Evolutionary conservation across 1,284 basidiomycete species (phyloP).

Genomic region (Trichosporon sp.): DNA sequence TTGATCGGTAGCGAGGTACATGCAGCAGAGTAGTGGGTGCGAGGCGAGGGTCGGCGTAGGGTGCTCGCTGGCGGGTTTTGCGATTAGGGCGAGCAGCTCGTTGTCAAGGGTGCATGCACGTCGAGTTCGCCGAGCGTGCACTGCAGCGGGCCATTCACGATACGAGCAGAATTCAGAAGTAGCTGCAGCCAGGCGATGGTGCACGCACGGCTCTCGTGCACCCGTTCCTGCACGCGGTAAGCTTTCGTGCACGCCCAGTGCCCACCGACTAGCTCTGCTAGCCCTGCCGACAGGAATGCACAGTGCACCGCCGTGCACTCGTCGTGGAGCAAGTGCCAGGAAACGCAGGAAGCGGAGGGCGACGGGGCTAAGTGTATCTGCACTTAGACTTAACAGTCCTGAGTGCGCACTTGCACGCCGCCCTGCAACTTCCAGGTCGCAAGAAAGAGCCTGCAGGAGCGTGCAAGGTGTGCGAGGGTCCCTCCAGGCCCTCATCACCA

Average conservation of each 20-base stretch:
- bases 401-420: neutral
- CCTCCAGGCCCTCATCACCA: neutral
- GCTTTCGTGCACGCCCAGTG: neutral
- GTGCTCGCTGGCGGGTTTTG: neutral
- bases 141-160: neutral
- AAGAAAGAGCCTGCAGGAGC: neutral
- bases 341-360: neutral
- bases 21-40: neutral
- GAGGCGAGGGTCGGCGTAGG: neutral
- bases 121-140: neutral
- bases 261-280: neutral
- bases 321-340: neutral
- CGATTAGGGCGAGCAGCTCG: neutral
- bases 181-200: neutral
- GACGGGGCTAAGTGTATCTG: neutral
- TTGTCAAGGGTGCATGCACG: neutral
- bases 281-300: neutral
- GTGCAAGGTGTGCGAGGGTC: too few relatives aligned
- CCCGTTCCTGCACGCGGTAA: neutral
- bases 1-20: neutral
- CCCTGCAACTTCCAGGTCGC: too few relatives aligned
- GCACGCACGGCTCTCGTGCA: neutral
- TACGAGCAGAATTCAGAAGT: too few relatives aligned
- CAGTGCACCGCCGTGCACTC: neutral
- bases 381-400: neutral